phyloP scores from a whole-genome alignment of 352 stramenopile species.

The Albugo candida region DNA sequence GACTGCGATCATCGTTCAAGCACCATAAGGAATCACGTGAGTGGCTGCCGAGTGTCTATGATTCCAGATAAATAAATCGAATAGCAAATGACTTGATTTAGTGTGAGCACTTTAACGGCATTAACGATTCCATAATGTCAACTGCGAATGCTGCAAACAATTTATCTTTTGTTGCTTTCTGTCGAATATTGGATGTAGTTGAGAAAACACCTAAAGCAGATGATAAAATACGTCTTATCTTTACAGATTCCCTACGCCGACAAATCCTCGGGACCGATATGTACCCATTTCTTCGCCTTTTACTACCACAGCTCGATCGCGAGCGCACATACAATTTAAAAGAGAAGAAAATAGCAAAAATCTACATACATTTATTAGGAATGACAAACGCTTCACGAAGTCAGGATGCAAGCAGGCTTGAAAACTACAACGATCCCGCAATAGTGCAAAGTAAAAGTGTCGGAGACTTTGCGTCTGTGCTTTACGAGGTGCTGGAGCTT shows the following conservation, averaged over 20 bases:
- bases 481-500: conserved; percentile 55
- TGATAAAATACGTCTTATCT: conserved; percentile 52
- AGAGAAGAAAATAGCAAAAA: conserved; percentile 69
- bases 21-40: too few relatives aligned
- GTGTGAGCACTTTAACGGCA: conserved; percentile 2
- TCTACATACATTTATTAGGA: conserved; percentile 56
- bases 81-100: too few relatives aligned
- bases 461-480: conserved; percentile 59
- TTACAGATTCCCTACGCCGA: conserved; percentile 35
- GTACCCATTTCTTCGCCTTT: conserved; percentile 50
- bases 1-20: too few relatives aligned
- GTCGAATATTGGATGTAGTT: conserved; percentile 42
- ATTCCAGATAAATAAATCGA: too few relatives aligned
- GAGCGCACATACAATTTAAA: conserved; percentile 76
- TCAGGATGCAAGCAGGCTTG: conserved; percentile 52
- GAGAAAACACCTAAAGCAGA: conserved; percentile 56
- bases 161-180: conserved; percentile 55
- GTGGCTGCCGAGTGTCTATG: too few relatives aligned
- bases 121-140: conserved; percentile 48
- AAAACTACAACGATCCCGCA: conserved; percentile 68
- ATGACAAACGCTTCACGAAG: conserved; percentile 23
- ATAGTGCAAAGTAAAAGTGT: conserved; percentile 62
- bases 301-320: conserved; percentile 63
- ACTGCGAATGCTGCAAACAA: conserved; percentile 24
- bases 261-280: conserved; percentile 32